phyloP scores from a whole-genome alignment of 2,329 filamentous ascomycete species.

The Hymenoscyphus repandus region DNA sequence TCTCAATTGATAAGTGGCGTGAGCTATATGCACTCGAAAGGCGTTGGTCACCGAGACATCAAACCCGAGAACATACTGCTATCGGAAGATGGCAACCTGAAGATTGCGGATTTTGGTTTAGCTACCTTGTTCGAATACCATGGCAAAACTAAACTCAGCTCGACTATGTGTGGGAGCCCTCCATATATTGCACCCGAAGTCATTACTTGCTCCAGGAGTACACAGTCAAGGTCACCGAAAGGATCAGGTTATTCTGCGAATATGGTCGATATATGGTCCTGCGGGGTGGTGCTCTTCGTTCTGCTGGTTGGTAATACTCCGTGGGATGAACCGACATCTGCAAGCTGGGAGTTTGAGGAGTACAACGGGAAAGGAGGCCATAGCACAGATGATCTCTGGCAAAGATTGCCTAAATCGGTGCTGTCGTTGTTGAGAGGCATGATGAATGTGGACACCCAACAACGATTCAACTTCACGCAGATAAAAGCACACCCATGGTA shows the following conservation, averaged over 20 bases:
- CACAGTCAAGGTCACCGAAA: slow-evolving; percentile 43
- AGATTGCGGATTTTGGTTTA: slow-evolving; percentile 94
- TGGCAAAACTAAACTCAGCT: slow-evolving; percentile 73
- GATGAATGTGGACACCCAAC: slow-evolving; percentile 72
- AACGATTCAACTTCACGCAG: slow-evolving; percentile 79
- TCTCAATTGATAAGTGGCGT: slow-evolving; percentile 85
- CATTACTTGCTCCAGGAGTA: slow-evolving; percentile 44
- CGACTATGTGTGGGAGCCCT: slow-evolving; percentile 89
- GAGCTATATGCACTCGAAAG: slow-evolving; percentile 92
- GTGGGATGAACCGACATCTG: slow-evolving; percentile 85
- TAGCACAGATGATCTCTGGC: slow-evolving; percentile 82
- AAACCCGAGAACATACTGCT: slow-evolving; percentile 96
- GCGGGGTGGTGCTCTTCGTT: slow-evolving; percentile 95
- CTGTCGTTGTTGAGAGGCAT: slow-evolving; percentile 85
- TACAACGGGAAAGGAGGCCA: slow-evolving; percentile 76
- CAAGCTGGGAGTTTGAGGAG: slow-evolving; percentile 87
- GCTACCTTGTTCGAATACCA: slow-evolving; percentile 91
- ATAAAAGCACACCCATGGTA: slow-evolving; percentile 94
- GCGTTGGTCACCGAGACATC: slow-evolving; percentile 85
- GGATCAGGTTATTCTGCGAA: slow-evolving; percentile 67
- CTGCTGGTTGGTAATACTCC: slow-evolving; percentile 93
- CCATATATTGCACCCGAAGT: slow-evolving; percentile 98
- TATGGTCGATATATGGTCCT: slow-evolving; percentile 91
- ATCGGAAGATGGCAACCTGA: slow-evolving; percentile 77
- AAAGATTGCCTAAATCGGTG: slow-evolving; percentile 65